These are phyloP conservation scores for Boletus sp. DNA, from an alignment of 768 basidiomycete genomes.

Conservation along the genomic window DNA sequence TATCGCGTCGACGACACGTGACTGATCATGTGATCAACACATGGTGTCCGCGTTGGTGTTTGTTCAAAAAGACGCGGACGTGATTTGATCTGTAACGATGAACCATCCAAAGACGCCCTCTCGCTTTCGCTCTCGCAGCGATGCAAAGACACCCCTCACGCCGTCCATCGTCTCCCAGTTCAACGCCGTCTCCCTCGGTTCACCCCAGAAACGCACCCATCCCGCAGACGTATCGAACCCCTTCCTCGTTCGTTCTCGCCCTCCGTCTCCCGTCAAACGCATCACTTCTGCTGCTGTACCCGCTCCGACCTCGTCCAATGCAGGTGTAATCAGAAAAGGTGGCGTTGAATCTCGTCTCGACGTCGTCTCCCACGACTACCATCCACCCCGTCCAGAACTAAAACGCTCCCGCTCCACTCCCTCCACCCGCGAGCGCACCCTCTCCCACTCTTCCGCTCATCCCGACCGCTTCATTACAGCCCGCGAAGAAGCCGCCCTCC, in stretches of 20 bases:
- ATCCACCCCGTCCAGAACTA: constrained; percentile 58
- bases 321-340: constrained; percentile 73
- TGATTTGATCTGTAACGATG: constrained; percentile 9
- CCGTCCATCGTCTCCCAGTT: constrained; percentile 42
- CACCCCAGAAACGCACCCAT: constrained; percentile 29
- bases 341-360: constrained; percentile 76
- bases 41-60: no score
- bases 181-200: constrained; percentile 36
- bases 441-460: constrained; percentile 42
- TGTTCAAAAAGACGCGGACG: no score
- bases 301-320: constrained; percentile 54
- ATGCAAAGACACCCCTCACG: constrained; percentile 48
- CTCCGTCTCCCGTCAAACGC: constrained; percentile 66
- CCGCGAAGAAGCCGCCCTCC: constrained; percentile 51
- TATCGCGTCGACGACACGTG: constrained; percentile 8
- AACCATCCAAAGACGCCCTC: constrained; percentile 45
- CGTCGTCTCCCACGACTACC: constrained; percentile 74
- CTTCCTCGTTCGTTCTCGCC: constrained; percentile 55
- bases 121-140: constrained; percentile 47
- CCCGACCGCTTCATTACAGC: constrained; percentile 75
- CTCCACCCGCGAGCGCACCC: constrained; percentile 41
- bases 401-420: constrained; percentile 78
- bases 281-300: constrained; percentile 48
- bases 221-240: constrained; percentile 60
- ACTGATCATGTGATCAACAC: constrained; percentile 14